Percentiles rank a stretch among this genome's conserved stretches.
phyloP scores from a whole-genome alignment of 768 basidiomycete genomes.

The Boletus tomentosulus region DNA sequence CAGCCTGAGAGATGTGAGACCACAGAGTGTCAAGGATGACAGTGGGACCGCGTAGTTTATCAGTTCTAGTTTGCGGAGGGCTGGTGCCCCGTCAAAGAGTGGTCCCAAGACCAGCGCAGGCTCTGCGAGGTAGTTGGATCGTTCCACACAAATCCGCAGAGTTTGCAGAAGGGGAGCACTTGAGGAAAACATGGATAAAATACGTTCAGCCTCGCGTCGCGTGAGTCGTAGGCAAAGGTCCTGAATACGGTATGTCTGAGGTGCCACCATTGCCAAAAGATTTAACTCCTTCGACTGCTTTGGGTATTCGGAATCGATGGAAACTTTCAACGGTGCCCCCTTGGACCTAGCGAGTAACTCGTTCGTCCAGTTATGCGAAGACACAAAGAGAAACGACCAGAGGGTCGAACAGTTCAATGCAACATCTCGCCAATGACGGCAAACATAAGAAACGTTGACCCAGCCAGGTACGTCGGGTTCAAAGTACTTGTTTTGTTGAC shows the following conservation, averaged over 20 bases:
- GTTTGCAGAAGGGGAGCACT: background rate
- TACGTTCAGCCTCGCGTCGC: conserved; percentile 17
- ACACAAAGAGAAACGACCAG: conserved; percentile 26
- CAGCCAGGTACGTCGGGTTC: conserved; percentile 13
- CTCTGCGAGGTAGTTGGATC: conserved; percentile 10
- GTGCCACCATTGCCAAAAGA: background rate
- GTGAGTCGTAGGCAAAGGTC: conserved; percentile 15
- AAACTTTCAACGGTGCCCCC: conserved; percentile 25
- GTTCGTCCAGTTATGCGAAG: conserved; percentile 32
- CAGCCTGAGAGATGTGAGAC: conserved; percentile 35
- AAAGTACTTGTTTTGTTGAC: background rate
- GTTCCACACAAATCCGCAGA: conserved; percentile 5
- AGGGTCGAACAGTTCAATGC: conserved; percentile 19
- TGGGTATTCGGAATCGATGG: background rate
- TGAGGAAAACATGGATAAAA: conserved; percentile 15
- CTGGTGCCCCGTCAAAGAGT: conserved; percentile 32
- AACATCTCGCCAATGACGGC: conserved; percentile 33
- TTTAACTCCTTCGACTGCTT: background rate
- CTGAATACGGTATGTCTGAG: background rate
- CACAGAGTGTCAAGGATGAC: background rate
- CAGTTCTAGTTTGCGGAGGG: conserved; percentile 36
- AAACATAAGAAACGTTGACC: conserved; percentile 24
- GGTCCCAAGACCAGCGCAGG: conserved; percentile 21
- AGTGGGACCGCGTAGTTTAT: conserved; percentile 29
- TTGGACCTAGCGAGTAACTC: conserved; percentile 43